phyloP scores from a whole-genome alignment of 2,329 filamentous ascomycete species.

The Graphiopsis chlorocephala region DNA sequence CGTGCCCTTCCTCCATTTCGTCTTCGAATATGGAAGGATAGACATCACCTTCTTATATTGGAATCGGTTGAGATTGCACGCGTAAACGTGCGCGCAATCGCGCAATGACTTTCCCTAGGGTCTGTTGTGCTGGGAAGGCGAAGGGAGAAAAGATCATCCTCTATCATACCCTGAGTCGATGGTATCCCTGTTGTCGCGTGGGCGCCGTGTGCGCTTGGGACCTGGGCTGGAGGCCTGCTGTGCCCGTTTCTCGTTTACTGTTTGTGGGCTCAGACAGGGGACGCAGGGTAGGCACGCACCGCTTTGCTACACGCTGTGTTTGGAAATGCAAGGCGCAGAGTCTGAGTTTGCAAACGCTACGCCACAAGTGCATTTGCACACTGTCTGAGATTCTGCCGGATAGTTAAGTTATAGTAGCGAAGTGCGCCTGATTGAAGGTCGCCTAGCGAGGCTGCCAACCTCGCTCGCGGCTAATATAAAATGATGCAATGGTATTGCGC shows the following conservation, averaged over 20 bases:
- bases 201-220: slow-evolving; percentile 3
- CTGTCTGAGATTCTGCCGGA: not conserved
- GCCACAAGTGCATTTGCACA: not conserved
- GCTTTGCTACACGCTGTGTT: not conserved
- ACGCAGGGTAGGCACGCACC: not conserved
- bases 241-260: not conserved
- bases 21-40: not conserved
- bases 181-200: slow-evolving; percentile 15
- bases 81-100: not conserved
- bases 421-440: not conserved
- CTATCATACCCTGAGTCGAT: slow-evolving; percentile 3
- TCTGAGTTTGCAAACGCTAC: not conserved
- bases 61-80: not conserved
- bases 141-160: not conserved
- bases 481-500: slow-evolving; percentile 9
- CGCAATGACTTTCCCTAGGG: not conserved
- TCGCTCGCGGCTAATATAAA: slow-evolving; percentile 1
- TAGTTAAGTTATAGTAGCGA: not conserved
- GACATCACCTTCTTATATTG: not conserved
- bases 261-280: slow-evolving; percentile 1
- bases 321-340: not conserved
- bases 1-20: not conserved
- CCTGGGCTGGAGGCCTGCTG: not conserved
- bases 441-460: not conserved
- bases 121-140: not conserved